Conservation (phyloP, 2,329 filamentous ascomycete species). For the Aureobasidium namibiae region DNA sequence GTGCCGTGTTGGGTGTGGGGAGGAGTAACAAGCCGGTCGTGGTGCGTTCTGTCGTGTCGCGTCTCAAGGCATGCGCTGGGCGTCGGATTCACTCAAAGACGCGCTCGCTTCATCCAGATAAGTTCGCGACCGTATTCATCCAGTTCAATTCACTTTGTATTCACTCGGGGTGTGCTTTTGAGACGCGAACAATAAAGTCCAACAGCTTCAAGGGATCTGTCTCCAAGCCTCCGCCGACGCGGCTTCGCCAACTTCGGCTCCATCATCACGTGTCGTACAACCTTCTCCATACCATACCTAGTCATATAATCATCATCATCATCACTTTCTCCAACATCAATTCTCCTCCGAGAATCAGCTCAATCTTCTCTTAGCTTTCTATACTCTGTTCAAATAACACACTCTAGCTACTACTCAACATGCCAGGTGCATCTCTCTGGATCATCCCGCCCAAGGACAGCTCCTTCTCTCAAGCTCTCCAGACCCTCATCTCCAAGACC, state of each 20-base stretch:
- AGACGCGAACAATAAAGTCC: neutral
- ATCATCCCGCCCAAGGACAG: constrained; percentile 31
- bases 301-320: neutral
- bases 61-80: constrained; percentile 7
- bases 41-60: neutral
- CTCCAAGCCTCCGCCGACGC: neutral
- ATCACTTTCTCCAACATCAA: neutral
- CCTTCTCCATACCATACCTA: neutral
- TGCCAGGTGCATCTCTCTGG: constrained; percentile 37
- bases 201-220: neutral
- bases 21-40: constrained; percentile 3
- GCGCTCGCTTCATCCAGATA: neutral
- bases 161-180: neutral
- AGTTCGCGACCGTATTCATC: neutral
- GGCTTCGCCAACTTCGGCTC: neutral
- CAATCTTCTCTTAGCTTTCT: neutral
- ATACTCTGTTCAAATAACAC: too few relatives aligned
- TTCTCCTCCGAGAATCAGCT: neutral
- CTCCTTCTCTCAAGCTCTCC: constrained; percentile 24
- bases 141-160: neutral
- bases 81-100: neutral
- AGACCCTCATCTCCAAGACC: constrained; percentile 26
- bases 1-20: neutral
- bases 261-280: neutral
- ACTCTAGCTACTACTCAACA: constrained; percentile 12